phyloP scores from a whole-genome alignment of 371 early-diverging fungal species.

The Actinomortierella wolfii region DNA sequence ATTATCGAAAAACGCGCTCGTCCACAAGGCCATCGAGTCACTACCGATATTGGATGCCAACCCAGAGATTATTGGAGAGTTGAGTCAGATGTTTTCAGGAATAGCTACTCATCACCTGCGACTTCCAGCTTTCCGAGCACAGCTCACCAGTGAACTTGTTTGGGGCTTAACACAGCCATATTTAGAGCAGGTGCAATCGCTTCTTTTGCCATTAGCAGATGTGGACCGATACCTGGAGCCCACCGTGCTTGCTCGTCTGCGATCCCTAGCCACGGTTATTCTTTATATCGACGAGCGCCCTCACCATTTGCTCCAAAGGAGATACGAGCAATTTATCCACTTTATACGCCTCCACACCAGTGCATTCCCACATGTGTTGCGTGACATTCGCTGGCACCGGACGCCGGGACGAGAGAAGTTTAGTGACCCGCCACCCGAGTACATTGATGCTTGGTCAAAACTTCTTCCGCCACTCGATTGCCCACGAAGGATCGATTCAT shows the following conservation, averaged over 20 bases:
- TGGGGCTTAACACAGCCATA: constrained; percentile 17
- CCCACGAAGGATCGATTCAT: no score
- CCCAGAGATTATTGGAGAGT: no score
- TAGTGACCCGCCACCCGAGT: no score
- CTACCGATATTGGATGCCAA: no score
- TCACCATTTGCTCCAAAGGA: background rate
- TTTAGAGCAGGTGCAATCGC: constrained; percentile 11
- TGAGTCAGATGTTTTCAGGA: no score
- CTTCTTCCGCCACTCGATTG: no score
- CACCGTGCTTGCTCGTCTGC: constrained; percentile 7
- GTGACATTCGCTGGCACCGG: no score
- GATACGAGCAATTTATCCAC: constrained; percentile 1
- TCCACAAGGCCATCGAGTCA: no score
- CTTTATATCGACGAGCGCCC: constrained; percentile 17
- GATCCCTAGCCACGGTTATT: constrained; percentile 6
- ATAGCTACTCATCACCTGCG: no score
- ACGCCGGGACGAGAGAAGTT: no score
- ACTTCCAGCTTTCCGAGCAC: background rate
- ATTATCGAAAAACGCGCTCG: no score
- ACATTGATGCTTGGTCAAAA: no score
- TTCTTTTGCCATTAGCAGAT: constrained; percentile 21
- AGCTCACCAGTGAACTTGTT: constrained; percentile 2
- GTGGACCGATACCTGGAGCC: constrained; percentile 4
- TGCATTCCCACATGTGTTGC: background rate
- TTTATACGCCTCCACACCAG: constrained; percentile 15